Base-by-base conservation (phyloP, 306 rosid genomes). In the Cucurbita pepo region DNA sequence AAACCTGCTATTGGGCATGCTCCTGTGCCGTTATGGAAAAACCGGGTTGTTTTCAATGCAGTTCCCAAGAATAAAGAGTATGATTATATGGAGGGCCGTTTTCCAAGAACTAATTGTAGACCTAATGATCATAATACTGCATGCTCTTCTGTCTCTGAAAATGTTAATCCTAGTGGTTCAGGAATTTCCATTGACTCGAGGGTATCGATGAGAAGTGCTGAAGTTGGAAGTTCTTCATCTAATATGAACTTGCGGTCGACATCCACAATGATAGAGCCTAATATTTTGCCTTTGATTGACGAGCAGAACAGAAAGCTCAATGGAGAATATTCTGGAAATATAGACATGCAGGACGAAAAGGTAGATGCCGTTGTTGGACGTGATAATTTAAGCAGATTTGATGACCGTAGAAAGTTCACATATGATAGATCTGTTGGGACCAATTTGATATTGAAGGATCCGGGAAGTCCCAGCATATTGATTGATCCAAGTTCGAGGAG, bases 11-110 rank as follows among this genome's bases (percentile, higher is more conserved):
- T 89, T 82, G 89, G 86, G 61, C 89, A 81, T 69, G 89, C 97
- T 25, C 91, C 85, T 16, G 81, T 79, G 58, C 87, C 90, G 19
- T 74, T 84, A 89, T 90, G 95, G 96, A 95, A 95, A 88, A 89
- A 83, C 73, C 85, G 79, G 41, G 82, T 84, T 78, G 90, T 90
- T 64, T 85, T 69, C 74, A 95, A 95, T 64, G 96, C 88, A 80
- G 88, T 82, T 70, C 95, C 99, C 25, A 76, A 76, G 77, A 89
- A 85, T 80, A 81, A 80, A 62, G 90, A 82, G 71, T 66, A 80
- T 47, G 85, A 83, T 77, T 77, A 80, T 71, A 63, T 69, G 74
- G 87, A 80, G 53, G 81, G 78, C 53, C 66, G 71, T 25, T 51
- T 59, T 40, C 83, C 88, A 48, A 82, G 80, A 83, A 69, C 55